Base-by-base conservation (phyloP, 768 basidiomycete genomes). In the Collybiopsis luxurians region DNA sequence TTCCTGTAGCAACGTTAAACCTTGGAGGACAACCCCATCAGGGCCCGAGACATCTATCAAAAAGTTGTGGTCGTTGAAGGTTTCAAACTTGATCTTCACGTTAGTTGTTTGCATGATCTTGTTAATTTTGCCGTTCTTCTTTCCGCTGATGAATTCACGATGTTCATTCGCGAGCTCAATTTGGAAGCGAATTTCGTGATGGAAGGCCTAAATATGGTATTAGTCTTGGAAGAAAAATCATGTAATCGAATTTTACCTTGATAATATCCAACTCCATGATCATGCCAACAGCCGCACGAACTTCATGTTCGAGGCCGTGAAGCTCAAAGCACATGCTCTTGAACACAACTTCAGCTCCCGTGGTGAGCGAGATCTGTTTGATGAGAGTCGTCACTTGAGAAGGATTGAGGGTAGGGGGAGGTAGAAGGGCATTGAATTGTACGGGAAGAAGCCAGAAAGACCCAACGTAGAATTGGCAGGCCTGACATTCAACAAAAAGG, bases 71-170 rank as follows among this genome's bases (percentile, higher is more conserved):
- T 96, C 94, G 68, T 95, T 97, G 76, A 96, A 92, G 5, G 95
- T 96, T 77, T 98, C 96, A 60, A 98, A 98, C 73, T 97, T 97
- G 79, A 99, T 97, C 76, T 97, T 96, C 69, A 95, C 95, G 63
- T 90, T 92, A 28, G 95, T 90, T 12, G 87, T 89, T 72, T 98
- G 95, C 93, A 98, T 98, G 70, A 98, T 97, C 77, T 98, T 98
- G 79, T 98, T 98, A 72, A 98, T 93, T 75, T 99, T 99, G 57
- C 96, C 96, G 66, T 98, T 98, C 80, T 98, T 98, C 80, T 99
- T 99, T 43, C 96, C 96, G 56, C 90, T 92, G 71, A 99, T 97
- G 74, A 98, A 99, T 64, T 99, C 96, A 58, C 95, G 87, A 63
- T 98, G 95, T 69, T 99, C 97, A 69, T 96, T 96, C 42, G 95